Conservation (phyloP, 352 stramenopile genomes). For the Phytophthora podocarpi region DNA sequence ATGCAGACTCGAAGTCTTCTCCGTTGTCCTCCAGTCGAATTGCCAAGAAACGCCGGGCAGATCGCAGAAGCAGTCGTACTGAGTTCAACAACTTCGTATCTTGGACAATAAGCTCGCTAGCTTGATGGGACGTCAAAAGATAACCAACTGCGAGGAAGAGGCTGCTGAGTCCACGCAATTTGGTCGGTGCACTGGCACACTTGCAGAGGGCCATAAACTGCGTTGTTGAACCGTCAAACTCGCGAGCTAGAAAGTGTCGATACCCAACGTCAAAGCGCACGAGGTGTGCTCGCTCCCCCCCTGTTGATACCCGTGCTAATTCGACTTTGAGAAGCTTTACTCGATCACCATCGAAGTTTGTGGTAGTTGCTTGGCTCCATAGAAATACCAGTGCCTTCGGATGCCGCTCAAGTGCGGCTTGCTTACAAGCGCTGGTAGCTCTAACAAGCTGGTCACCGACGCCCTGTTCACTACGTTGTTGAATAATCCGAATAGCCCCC, state of each 20-base stretch:
- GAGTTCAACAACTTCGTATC: slow-evolving; percentile 38
- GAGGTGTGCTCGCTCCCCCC: slow-evolving; percentile 37
- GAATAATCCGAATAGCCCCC: slow-evolving; percentile 24
- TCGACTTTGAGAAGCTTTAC: slow-evolving; percentile 14
- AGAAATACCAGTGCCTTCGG: slow-evolving; percentile 44
- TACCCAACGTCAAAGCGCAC: slow-evolving; percentile 47
- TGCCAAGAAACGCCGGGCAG: slow-evolving; percentile 42
- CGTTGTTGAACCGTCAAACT: slow-evolving; percentile 32
- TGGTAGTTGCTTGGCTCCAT: slow-evolving; percentile 27
- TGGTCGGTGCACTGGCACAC: slow-evolving; percentile 37
- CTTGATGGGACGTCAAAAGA: slow-evolving; percentile 17
- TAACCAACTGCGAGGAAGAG: slow-evolving; percentile 46
- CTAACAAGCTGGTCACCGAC: neutral
- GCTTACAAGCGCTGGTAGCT: slow-evolving; percentile 10
- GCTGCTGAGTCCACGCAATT: slow-evolving; percentile 46
- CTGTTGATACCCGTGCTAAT: slow-evolving; percentile 6
- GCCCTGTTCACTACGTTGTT: slow-evolving; percentile 14
- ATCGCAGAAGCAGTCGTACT: slow-evolving; percentile 43
- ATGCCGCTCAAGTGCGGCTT: slow-evolving; percentile 20
- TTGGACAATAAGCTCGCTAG: neutral
- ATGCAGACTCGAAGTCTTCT: slow-evolving; percentile 36
- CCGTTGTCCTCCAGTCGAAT: slow-evolving; percentile 12
- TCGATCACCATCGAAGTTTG: slow-evolving; percentile 9
- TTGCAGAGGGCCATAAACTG: slow-evolving; percentile 48
- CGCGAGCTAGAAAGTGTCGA: slow-evolving; percentile 26